Evolutionary conservation across 1,284 basidiomycete genomes (phyloP), one percentile per base, ranked within the genome.

Genomic region (Apiotrichum sp.): DNA sequence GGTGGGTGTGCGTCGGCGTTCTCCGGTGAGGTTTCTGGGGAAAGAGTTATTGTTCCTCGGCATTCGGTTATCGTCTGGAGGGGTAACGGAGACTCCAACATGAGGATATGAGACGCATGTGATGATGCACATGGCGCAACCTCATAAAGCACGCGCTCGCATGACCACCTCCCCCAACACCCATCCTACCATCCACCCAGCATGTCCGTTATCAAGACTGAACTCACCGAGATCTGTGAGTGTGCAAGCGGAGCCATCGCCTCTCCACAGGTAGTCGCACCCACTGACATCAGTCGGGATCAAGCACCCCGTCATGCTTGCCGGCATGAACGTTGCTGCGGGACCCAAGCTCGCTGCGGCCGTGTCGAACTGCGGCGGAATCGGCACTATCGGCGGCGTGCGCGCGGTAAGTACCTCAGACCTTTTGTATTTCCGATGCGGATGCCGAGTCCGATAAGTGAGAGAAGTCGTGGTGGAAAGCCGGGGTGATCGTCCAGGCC

Each of bases 311-410:
- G 82, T 95, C 64, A 75, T 93, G 59, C 84, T 95, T 33, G 91
- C 92, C 64, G 86, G 88, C 16, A 90, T 91, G 89, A 90, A 91
- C 68, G 86, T 89, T 22, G 88, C 88, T 39, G 87, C 89, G 41
- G 89, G 89, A 11, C 88, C 89, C 11, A 86, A 88, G 69, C 82
- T 92, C 22, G 78, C 88, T 10, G 90, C 90, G 44, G 90, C 88
- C 34, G 72, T 74, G 3, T 73, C 75, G 5, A 93, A 92, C 66
- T 89, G 88, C 42, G 88, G 88, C 45, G 91, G 90, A 48, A 69
- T 93, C 35, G 90, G 90, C 59, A 88, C 92, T 55, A 88, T 93
- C 61, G 89, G 89, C 50, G 89, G 90, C 53, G 78, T 89, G 34
- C 86, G 88, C 1, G 57, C 57, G 1, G 45, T 47, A 32, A 47